phyloP scores from a whole-genome alignment of 2,329 filamentous ascomycete genomes.

The Calonectria pseudoturangicola region DNA sequence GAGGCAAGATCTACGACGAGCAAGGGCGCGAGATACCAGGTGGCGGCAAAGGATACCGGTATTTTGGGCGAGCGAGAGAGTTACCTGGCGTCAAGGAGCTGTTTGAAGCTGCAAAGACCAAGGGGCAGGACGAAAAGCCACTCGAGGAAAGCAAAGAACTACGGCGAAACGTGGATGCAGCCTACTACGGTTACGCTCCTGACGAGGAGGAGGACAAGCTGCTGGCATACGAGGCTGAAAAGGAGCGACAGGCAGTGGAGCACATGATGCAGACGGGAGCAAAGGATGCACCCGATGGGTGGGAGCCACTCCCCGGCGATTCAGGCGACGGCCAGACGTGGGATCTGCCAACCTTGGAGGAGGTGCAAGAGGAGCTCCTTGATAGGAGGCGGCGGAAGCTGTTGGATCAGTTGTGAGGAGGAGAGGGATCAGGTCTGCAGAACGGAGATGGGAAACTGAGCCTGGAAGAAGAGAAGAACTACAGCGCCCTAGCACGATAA shows the following conservation, averaged over 20 bases:
- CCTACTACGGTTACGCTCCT: constrained; percentile 95
- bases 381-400: constrained; percentile 89
- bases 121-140: constrained; percentile 76
- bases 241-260: constrained; percentile 88
- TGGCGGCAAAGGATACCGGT: constrained; percentile 93
- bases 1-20: constrained; percentile 82
- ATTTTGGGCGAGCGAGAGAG: constrained; percentile 93
- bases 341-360: constrained; percentile 89
- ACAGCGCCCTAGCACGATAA: neutral
- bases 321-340: constrained; percentile 87
- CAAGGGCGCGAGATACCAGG: constrained; percentile 81
- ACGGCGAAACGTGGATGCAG: constrained; percentile 88
- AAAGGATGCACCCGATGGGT: constrained; percentile 77
- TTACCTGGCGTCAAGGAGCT: constrained; percentile 97
- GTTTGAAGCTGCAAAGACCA: constrained; percentile 84
- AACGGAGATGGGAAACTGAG: neutral
- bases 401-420: constrained; percentile 82
- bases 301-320: constrained; percentile 92
- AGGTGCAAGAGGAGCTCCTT: constrained; percentile 95
- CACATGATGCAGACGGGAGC: constrained; percentile 76
- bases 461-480: constrained; percentile 7
- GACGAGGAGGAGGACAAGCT: constrained; percentile 92
- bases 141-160: constrained; percentile 81
- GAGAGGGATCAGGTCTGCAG: too few species aligned
- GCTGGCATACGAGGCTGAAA: constrained; percentile 86